phyloP scores from a whole-genome alignment of 352 stramenopile genomes.

The Pythium biforme region DNA sequence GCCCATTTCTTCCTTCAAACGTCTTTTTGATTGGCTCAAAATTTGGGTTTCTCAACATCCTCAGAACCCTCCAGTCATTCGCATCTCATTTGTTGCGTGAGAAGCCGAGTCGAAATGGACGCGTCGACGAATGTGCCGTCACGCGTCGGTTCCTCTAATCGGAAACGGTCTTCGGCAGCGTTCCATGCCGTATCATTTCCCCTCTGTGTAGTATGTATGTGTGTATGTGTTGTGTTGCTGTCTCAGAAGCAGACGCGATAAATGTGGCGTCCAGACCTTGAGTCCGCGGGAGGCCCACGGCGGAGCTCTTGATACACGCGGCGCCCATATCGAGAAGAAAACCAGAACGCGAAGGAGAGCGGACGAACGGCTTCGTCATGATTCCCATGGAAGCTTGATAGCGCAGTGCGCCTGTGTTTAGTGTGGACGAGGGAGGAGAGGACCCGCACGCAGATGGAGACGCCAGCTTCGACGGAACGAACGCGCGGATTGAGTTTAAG shows the following conservation, averaged over 20 bases:
- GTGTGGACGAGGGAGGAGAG: not conserved
- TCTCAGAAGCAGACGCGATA: not conserved
- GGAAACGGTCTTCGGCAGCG: not conserved
- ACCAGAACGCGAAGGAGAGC: not conserved
- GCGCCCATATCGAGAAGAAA: conserved; percentile 6
- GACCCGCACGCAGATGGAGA: no score
- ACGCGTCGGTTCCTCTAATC: not conserved
- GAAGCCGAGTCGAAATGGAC: conserved; percentile 1
- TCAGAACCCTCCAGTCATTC: conserved; percentile 6
- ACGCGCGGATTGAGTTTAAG: conserved; percentile 13
- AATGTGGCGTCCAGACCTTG: conserved; percentile 11
- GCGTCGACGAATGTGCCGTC: conserved; percentile 7
- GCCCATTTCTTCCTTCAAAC: not conserved
- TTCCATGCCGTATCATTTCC: not conserved
- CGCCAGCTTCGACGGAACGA: not conserved
- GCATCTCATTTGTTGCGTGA: not conserved
- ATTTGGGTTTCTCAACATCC: not conserved
- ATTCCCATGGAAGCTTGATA: not conserved
- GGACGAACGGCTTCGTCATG: not conserved
- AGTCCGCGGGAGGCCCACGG: conserved; percentile 4
- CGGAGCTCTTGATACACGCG: conserved; percentile 6
- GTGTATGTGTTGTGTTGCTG: not conserved
- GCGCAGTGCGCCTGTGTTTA: no score
- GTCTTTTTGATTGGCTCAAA: not conserved
- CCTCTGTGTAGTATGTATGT: not conserved